Percentiles rank a stretch among this genome's conserved stretches.
Conservation (phyloP, 768 basidiomycete species). For the Sporobolomyces roseus region DNA sequence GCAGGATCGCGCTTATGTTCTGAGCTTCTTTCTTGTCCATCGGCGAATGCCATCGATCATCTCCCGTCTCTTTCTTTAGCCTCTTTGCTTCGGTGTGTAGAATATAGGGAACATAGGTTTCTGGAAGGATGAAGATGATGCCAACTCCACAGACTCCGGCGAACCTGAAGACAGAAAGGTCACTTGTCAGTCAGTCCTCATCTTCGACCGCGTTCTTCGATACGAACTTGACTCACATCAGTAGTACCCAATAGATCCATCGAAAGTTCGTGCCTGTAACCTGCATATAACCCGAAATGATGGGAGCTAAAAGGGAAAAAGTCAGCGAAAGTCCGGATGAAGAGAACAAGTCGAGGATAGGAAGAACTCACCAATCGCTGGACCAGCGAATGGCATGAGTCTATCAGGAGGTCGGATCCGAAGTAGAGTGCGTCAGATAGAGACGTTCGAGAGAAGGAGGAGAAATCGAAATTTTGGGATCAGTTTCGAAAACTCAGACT, state of each 20-base stretch:
- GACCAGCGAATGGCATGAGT: slow-evolving; percentile 30
- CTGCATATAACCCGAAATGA: slow-evolving; percentile 38
- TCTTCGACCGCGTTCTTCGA: no score
- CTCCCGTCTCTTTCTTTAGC: slow-evolving; percentile 45
- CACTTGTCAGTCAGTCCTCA: no score
- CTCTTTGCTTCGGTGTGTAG: slow-evolving; percentile 41
- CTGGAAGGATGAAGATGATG: slow-evolving; percentile 40
- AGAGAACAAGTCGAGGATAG: no score
- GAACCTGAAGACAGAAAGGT: no score
- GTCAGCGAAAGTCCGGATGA: no score
- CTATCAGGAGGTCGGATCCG: not conserved
- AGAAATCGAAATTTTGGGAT: no score
- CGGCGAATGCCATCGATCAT: slow-evolving; percentile 38
- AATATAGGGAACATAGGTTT: slow-evolving; percentile 41
- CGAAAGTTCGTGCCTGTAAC: slow-evolving; percentile 27
- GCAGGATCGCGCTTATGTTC: slow-evolving; percentile 9
- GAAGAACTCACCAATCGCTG: no score
- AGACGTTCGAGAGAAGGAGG: no score
- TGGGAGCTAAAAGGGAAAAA: slow-evolving; percentile 42
- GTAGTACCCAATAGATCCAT: slow-evolving; percentile 41
- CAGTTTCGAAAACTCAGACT: no score
- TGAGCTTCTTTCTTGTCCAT: slow-evolving; percentile 28
- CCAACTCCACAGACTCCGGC: slow-evolving; percentile 39
- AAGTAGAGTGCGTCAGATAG: not conserved
- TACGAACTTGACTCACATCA: no score